Evolutionary conservation across 2,329 filamentous ascomycete species (phyloP).

Genomic region (Apiospora pterosperma): DNA sequence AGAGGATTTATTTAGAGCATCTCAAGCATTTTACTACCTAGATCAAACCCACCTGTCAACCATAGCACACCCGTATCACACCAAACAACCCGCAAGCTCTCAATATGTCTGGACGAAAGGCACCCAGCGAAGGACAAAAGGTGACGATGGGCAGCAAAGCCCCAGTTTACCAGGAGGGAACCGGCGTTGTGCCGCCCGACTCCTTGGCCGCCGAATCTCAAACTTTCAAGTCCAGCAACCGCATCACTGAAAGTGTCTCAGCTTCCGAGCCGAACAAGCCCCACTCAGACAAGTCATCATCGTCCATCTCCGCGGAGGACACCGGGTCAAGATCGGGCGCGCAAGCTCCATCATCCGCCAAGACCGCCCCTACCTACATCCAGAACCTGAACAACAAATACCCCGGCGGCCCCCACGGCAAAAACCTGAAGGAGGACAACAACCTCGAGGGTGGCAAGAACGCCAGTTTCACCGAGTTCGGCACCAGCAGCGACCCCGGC

Average conservation of each 20-base stretch:
- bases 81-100: neutral
- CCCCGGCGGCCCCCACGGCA: conserved; percentile 36
- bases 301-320: conserved; percentile 35
- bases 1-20: too few relatives aligned
- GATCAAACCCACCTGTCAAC: too few relatives aligned
- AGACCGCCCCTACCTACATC: conserved; percentile 36
- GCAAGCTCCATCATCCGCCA: conserved; percentile 11
- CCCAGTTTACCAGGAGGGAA: conserved; percentile 53
- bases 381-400: conserved; percentile 25
- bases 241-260: conserved; percentile 48
- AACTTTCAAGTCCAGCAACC: conserved; percentile 47
- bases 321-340: neutral
- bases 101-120: conserved; percentile 16
- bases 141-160: conserved; percentile 45
- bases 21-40: too few relatives aligned
- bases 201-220: conserved; percentile 74
- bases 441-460: conserved; percentile 33
- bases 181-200: conserved; percentile 62
- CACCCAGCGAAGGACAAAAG: conserved; percentile 26
- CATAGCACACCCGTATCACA: too few relatives aligned
- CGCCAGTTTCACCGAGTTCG: conserved; percentile 40
- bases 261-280: conserved; percentile 44
- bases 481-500: conserved; percentile 45
- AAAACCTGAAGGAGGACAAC: conserved; percentile 36
- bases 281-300: conserved; percentile 33